Base-by-base conservation (phyloP, 2,329 filamentous ascomycete genomes). In the Bipolaris gigantea region DNA sequence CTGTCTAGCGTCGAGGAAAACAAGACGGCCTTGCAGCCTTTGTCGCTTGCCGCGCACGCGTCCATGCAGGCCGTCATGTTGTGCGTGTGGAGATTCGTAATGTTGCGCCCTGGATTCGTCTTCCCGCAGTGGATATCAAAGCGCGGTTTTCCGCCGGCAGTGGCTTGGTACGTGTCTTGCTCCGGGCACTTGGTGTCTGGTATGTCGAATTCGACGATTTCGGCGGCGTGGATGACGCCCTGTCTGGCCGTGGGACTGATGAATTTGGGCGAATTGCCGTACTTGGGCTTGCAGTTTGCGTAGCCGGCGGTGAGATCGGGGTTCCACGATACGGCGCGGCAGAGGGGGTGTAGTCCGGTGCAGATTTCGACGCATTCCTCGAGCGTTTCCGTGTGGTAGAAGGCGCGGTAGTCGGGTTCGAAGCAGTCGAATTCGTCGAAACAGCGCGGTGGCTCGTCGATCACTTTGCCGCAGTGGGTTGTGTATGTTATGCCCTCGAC, bases 271-370 rank as follows among this genome's bases (percentile, higher is more conserved):
- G 34, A 32, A 6, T 56, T 66, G 1, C 59, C 64, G 0, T 62
- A 64, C 23, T 70, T 73, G 16, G 62, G 66, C 59, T 61, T 67
- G 59, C 70, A 73, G 36, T 73, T 73, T n/a, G 69, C 69, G 33
- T 57, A 72, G 5, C 70, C 70, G 30, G 69, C 65, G 38, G 64
- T 50, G 3, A 70, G 55, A 2, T 48, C 60, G 0, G 69, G 67
- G 30, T 65, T 69, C 63, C 66, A 73, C 0, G 60, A 57, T 1
- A 71, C 70, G 3, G 60, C 67, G 27, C 55, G 60, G 45, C 70
- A 73, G 11, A 71, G 63, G 0, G 70, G 70, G 16, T 66, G 62
- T 42, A 66, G 57, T 10, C 65, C 59, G 2, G 65, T 52, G 39
- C 70, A 73, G n/a, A 65, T 57, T 2, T 50, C 42, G 9, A 73